Conservation (phyloP, 495 filamentous ascomycete genomes). For the Aspergillus diversus region DNA sequence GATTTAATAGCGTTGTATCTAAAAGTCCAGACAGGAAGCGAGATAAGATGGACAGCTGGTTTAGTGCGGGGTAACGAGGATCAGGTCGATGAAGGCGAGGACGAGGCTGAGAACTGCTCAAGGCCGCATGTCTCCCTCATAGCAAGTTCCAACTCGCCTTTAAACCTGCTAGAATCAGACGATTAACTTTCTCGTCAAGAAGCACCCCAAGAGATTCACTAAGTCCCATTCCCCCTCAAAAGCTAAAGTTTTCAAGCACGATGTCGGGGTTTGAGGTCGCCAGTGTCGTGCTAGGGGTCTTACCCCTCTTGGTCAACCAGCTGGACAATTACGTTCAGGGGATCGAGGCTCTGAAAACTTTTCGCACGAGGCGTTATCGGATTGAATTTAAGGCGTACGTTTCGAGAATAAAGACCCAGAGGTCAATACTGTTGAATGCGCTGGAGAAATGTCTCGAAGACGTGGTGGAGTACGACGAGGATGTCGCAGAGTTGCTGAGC, state of each 20-base stretch:
- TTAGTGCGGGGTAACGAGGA: too few relatives aligned
- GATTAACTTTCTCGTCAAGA: too few relatives aligned
- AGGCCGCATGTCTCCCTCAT: too few relatives aligned
- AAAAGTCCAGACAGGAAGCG: too few relatives aligned
- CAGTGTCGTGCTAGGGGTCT: constrained; percentile 28
- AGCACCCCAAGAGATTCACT: too few relatives aligned
- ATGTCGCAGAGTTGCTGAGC: background rate
- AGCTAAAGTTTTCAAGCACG: background rate
- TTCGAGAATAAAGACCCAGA: constrained; percentile 23
- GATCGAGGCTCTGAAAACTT: constrained; percentile 23
- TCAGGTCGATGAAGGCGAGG: too few relatives aligned
- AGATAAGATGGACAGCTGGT: too few relatives aligned
- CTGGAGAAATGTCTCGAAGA: constrained; percentile 26
- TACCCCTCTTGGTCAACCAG: constrained; percentile 32
- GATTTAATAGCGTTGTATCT: too few relatives aligned
- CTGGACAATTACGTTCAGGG: constrained; percentile 32
- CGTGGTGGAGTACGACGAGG: constrained; percentile 21
- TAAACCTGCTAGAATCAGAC: too few relatives aligned
- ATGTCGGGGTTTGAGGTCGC: constrained; percentile 20
- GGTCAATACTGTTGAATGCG: constrained; percentile 26
- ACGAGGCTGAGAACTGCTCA: too few relatives aligned
- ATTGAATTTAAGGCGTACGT: constrained; percentile 23
- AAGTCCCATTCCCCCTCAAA: background rate
- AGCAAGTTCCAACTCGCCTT: too few relatives aligned
- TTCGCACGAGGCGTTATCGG: constrained; percentile 32